Percentiles rank a stretch among this genome's conserved stretches.
Conservation (phyloP, 78 protist species). For the Dictyostelium intermedium region DNA sequence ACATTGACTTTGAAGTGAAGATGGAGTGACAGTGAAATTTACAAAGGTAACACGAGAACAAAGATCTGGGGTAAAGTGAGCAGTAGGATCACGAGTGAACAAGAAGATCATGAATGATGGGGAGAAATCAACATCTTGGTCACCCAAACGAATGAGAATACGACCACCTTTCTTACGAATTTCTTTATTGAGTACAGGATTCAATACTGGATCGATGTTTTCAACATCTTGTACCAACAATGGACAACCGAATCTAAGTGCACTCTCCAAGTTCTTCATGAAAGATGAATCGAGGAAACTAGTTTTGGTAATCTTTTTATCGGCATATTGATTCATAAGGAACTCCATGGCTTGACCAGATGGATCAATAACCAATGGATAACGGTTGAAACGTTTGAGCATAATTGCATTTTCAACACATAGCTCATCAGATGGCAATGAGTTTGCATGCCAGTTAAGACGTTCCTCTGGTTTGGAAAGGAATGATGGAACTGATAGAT, state of each 20-base stretch:
- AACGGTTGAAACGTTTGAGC: conserved; percentile 94
- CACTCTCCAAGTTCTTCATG: conserved; percentile 91
- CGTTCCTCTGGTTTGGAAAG: conserved; percentile 89
- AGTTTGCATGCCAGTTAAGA: conserved; percentile 85
- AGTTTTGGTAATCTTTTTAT: conserved; percentile 85
- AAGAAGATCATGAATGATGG: conserved; percentile 96
- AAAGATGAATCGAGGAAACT: conserved; percentile 90
- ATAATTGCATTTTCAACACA: conserved; percentile 98
- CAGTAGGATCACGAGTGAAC: conserved; percentile 92
- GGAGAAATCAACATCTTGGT: conserved; percentile 96
- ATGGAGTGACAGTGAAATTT: conserved; percentile 96
- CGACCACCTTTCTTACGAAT: conserved; percentile 92
- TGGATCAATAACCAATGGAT: conserved; percentile 99
- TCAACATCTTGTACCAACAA: conserved; percentile 98
- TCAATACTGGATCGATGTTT: conserved; percentile 96
- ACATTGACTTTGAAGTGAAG: conserved; percentile 84
- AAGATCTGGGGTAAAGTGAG: conserved; percentile 95
- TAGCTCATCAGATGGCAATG: conserved; percentile 96
- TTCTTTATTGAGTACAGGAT: conserved; percentile 97
- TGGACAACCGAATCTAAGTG: conserved; percentile 94
- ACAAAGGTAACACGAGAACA: conserved; percentile 96
- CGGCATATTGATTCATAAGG: conserved; percentile 84
- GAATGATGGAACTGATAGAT: conserved; percentile 87
- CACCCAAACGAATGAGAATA: conserved; percentile 93
- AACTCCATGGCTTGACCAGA: conserved; percentile 95